These are phyloP conservation scores for Suzukiozyma palmioleophila DNA, from an alignment of 1,139 yeast genomes.

Conservation along the genomic window DNA sequence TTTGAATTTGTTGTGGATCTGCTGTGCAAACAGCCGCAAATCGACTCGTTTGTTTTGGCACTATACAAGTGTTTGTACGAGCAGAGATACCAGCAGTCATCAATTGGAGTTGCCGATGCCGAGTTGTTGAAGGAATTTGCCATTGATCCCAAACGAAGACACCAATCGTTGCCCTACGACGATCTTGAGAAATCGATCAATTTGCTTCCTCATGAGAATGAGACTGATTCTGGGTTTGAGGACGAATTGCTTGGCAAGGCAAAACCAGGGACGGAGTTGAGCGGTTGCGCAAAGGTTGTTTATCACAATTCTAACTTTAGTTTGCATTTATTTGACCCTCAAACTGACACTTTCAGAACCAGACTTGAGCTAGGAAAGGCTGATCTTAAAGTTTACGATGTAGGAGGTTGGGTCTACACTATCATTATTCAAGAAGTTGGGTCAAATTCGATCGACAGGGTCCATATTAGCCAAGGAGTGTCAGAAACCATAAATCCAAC, in stretches of 20 bases:
- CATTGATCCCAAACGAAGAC: slow-evolving; percentile 22
- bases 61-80: slow-evolving; percentile 74
- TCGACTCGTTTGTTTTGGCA: slow-evolving; percentile 61
- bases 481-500: slow-evolving; percentile 57
- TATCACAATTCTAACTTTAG: slow-evolving; percentile 15
- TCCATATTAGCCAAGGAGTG: slow-evolving; percentile 41
- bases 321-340: slow-evolving; percentile 55
- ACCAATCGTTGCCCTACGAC: slow-evolving; percentile 20
- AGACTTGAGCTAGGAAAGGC: slow-evolving; percentile 22
- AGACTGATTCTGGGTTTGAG: slow-evolving; percentile 8
- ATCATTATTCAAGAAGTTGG: slow-evolving; percentile 33
- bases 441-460: slow-evolving; percentile 5
- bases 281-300: slow-evolving; percentile 11
- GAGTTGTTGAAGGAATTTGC: slow-evolving; percentile 55
- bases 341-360: slow-evolving; percentile 44
- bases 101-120: slow-evolving; percentile 39
- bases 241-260: slow-evolving; percentile 15
- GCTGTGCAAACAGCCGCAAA: slow-evolving; percentile 50
- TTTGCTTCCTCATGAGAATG: slow-evolving; percentile 4
- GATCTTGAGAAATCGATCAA: slow-evolving; percentile 14
- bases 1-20: slow-evolving; percentile 78
- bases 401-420: slow-evolving; percentile 51
- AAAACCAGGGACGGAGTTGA: slow-evolving; percentile 4
- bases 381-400: slow-evolving; percentile 36
- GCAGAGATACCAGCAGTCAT: slow-evolving; percentile 58